Evolutionary conservation across 139 green algal species (phyloP), one percentile per base, ranked within the genome.

Genomic region (Tetradesmus obliquus): DNA sequence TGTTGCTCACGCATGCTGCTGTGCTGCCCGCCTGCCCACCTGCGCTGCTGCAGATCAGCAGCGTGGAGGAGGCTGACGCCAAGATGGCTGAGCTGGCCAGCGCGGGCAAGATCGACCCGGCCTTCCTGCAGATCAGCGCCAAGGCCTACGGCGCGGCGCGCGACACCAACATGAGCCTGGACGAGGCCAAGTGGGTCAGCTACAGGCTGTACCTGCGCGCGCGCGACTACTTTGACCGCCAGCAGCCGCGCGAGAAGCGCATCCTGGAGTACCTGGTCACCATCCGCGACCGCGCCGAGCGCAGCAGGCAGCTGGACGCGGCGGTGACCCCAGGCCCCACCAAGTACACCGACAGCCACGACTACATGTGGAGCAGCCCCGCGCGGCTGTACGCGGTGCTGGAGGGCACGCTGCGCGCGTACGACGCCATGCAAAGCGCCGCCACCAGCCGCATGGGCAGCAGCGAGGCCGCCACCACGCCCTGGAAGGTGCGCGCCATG

Each of bases 81-180:
- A 93, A 93, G 55, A 95, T 96, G 94, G 92, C 88, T n/a, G 92
- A 96, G 88, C 93, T 96, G 82, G 88, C 91, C 0, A 54, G 66
- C 0, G 15, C 84, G 2, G 94, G 94, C n/a, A 93, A 93, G 82
- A 96, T 96, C 76, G 94, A 96, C 93, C 94, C 94, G 1, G 94
- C 94, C 1, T 96, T 96, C 89, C 91, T 96, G 82, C 93, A 94
- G 81, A 93, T 94, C 82, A 82, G n/a, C 51, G 91, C 88, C 32
- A 91, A 94, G 94, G 95, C 95, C 2, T 96, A 96, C 60, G 95
- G 95, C 81, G 93, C 93, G 1, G 95, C 95, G 1, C 90, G 93
- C 1, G 95, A 96, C 92, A 95, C 93, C 58, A 95, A 95, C 87
- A 96, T 96, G 95, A 95, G 89, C 1, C 86, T 94, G 71, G 95